phyloP scores from a whole-genome alignment of 176 grass and related monocot genomes.

The Oryza glumipatula region DNA sequence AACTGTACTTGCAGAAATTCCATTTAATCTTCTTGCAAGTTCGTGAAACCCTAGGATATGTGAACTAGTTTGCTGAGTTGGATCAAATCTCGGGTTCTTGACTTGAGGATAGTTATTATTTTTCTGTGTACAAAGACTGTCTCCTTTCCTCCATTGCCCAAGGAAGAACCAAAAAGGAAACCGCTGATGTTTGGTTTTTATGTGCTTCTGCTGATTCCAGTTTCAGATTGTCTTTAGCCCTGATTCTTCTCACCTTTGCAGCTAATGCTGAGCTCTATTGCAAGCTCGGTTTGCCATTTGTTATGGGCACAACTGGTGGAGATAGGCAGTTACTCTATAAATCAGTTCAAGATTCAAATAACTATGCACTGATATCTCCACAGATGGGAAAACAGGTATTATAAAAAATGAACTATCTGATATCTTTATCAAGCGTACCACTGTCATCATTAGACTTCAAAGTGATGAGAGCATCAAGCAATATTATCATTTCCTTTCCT shows the following conservation, averaged over 20 bases:
- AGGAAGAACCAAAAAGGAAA: neutral
- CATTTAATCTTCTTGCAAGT: neutral
- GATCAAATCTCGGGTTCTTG: slow-evolving; percentile 24
- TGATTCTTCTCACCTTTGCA: slow-evolving; percentile 40
- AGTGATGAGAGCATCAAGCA: slow-evolving; percentile 24
- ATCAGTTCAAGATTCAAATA: slow-evolving; percentile 77
- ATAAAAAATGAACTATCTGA: slow-evolving; percentile 12
- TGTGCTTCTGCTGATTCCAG: neutral
- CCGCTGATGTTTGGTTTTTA: neutral
- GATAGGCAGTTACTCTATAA: slow-evolving; percentile 65
- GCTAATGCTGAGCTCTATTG: slow-evolving; percentile 87
- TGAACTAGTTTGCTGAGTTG: slow-evolving; percentile 22
- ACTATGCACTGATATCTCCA: slow-evolving; percentile 88
- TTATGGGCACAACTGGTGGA: slow-evolving; percentile 96
- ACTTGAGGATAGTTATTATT: neutral
- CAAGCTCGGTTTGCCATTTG: slow-evolving; percentile 90
- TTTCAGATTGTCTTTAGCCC: neutral
- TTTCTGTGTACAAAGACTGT: neutral
- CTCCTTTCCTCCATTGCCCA: neutral
- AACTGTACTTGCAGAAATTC: slow-evolving; percentile 6
- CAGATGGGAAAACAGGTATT: slow-evolving; percentile 90
- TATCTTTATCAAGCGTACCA: neutral
- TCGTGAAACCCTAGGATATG: neutral
- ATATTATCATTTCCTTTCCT: slow-evolving; percentile 23
- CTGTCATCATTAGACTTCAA: slow-evolving; percentile 5